Percentiles rank a stretch among this genome's conserved stretches.
These are phyloP conservation scores for Apiotrichum gamsii DNA, from an alignment of 1,284 basidiomycete genomes.

Conservation along the genomic window DNA sequence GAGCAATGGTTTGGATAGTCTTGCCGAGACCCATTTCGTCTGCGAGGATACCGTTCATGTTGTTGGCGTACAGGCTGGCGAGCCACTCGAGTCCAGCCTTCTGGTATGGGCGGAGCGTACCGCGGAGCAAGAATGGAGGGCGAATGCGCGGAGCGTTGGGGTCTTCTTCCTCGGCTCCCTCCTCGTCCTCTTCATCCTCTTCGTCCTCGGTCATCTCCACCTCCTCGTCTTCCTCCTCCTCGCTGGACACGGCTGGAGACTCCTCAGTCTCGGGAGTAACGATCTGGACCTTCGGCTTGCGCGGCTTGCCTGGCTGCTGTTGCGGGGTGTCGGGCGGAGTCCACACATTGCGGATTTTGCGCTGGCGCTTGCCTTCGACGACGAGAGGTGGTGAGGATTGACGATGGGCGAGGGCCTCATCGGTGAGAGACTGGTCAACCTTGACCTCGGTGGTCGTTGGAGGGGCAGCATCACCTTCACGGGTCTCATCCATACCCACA, in stretches of 20 bases:
- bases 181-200: conserved; percentile 43
- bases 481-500: no score
- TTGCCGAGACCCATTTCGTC: conserved; percentile 93
- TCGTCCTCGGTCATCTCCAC: conserved; percentile 17
- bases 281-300: conserved; percentile 24
- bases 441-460: not conserved
- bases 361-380: conserved; percentile 36
- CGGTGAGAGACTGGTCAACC: conserved; percentile 33
- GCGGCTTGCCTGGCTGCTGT: conserved; percentile 14
- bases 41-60: conserved; percentile 74
- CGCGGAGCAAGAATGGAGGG: conserved; percentile 76
- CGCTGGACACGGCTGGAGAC: conserved; percentile 12
- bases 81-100: conserved; percentile 94
- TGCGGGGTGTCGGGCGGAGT: conserved; percentile 31
- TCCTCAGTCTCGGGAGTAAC: conserved; percentile 11
- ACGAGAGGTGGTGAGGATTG: conserved; percentile 20
- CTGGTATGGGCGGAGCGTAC: conserved; percentile 86
- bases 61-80: conserved; percentile 76
- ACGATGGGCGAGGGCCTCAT: conserved; percentile 23
- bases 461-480: not conserved
- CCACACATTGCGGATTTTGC: conserved; percentile 34
- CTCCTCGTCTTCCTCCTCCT: conserved; percentile 25
- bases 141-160: conserved; percentile 59
- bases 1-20: conserved; percentile 91
- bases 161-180: conserved; percentile 43